phyloP scores from a whole-genome alignment of 805 yeast species.

The Saccharomycopsis fibuligera region DNA sequence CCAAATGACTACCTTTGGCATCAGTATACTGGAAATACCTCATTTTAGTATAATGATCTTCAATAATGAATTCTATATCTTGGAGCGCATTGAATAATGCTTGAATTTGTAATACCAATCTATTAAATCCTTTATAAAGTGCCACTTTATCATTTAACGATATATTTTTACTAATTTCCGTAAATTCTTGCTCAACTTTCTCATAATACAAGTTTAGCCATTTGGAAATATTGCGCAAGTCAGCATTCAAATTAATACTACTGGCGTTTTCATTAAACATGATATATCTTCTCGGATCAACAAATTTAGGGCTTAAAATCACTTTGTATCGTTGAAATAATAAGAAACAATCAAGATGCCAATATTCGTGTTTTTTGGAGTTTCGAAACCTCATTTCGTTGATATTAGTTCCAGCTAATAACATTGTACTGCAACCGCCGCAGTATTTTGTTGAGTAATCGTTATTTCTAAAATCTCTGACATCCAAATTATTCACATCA shows the following conservation, averaged over 20 bases:
- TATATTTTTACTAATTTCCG: not conserved
- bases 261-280: conserved; percentile 15
- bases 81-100: conserved; percentile 11
- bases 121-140: not conserved
- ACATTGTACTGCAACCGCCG: conserved; percentile 18
- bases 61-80: conserved; percentile 9
- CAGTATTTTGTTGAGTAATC: conserved; percentile 16
- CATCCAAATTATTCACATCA: conserved; percentile 8
- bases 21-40: not conserved
- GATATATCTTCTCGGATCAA: conserved; percentile 19
- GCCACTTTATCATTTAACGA: not conserved
- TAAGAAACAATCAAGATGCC: conserved; percentile 18
- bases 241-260: conserved; percentile 17
- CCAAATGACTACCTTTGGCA: not conserved
- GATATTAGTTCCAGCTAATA: conserved; percentile 14
- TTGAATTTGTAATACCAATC: conserved; percentile 4
- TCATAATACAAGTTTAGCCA: conserved; percentile 5
- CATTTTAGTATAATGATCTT: conserved; percentile 6
- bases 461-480: conserved; percentile 15
- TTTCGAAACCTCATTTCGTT: conserved; percentile 10
- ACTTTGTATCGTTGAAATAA: conserved; percentile 12
- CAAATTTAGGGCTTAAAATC: conserved; percentile 16
- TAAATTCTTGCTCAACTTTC: conserved; percentile 1
- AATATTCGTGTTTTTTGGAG: conserved; percentile 9
- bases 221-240: conserved; percentile 6